Percentiles rank a stretch among this genome's conserved stretches.
These are phyloP conservation scores for Penicillium paxilli DNA, from an alignment of 495 filamentous ascomycete genomes.

Conservation along the genomic window DNA sequence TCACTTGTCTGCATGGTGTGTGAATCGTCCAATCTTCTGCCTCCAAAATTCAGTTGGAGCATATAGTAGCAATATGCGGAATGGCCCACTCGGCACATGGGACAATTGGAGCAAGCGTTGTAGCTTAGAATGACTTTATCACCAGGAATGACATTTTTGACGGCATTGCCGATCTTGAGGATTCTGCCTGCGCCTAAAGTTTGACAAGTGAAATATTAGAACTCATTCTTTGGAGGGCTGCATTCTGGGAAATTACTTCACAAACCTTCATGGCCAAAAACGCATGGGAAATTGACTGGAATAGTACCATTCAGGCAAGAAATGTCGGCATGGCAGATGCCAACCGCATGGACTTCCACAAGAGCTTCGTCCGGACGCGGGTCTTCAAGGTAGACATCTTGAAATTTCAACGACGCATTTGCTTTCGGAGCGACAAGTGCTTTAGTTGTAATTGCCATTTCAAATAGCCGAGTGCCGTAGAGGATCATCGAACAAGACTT, in stretches of 20 bases:
- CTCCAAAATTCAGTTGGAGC: neutral
- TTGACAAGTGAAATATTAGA: neutral
- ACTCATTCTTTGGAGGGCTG: neutral
- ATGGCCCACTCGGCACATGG: conserved; percentile 8
- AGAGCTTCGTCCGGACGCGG: neutral
- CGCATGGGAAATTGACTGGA: conserved; percentile 13
- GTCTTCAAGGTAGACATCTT: neutral
- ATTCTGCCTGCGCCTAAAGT: conserved; percentile 42
- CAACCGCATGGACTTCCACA: conserved; percentile 38
- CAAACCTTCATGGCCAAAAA: conserved; percentile 27
- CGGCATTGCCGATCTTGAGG: conserved; percentile 33
- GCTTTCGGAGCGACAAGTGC: neutral
- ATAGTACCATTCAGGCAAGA: conserved; percentile 16
- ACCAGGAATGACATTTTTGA: conserved; percentile 34
- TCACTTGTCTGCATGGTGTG: neutral
- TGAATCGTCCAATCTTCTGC: neutral
- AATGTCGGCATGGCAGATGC: conserved; percentile 45
- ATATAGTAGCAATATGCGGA: conserved; percentile 24
- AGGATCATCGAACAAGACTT: neutral
- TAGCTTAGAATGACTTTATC: conserved; percentile 48
- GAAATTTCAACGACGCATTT: neutral
- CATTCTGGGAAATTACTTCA: neutral
- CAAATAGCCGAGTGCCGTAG: neutral
- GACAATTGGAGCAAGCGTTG: conserved; percentile 35
- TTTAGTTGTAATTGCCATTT: neutral